These are phyloP conservation scores for Camelina neglecta DNA, from an alignment of 345 rosid genomes.

Conservation along the genomic window DNA sequence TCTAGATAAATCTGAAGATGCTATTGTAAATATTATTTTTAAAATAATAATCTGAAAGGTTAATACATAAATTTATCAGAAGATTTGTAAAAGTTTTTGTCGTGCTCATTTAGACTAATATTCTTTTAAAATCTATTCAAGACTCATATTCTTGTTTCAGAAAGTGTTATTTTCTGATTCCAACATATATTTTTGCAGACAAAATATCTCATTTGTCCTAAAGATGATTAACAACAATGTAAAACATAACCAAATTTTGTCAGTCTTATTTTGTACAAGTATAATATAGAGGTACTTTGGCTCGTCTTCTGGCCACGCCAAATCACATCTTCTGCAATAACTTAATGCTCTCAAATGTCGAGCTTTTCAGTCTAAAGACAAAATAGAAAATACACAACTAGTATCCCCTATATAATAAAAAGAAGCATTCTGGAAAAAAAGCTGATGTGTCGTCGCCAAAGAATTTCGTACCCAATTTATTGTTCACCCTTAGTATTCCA, in stretches of 20 bases:
- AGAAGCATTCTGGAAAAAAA: no score
- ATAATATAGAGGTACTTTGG: not conserved
- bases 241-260: not conserved
- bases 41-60: not conserved
- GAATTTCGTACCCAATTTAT: no score
- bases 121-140: no score
- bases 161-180: no score
- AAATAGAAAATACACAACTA: not conserved
- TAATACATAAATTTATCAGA: not conserved
- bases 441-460: no score
- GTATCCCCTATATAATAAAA: not conserved
- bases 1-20: not conserved
- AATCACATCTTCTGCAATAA: not conserved
- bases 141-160: no score
- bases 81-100: not conserved
- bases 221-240: not conserved
- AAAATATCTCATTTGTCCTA: no score
- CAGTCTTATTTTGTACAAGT: not conserved
- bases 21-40: not conserved
- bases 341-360: not conserved
- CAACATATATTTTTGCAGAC: no score
- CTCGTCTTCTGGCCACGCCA: not conserved
- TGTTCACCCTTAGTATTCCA: no score
- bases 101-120: not conserved
- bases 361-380: not conserved